Evolutionary conservation across 805 yeast species (phyloP), one percentile per base, ranked within the genome.

Genomic region (Suhomyces pyralidae): DNA sequence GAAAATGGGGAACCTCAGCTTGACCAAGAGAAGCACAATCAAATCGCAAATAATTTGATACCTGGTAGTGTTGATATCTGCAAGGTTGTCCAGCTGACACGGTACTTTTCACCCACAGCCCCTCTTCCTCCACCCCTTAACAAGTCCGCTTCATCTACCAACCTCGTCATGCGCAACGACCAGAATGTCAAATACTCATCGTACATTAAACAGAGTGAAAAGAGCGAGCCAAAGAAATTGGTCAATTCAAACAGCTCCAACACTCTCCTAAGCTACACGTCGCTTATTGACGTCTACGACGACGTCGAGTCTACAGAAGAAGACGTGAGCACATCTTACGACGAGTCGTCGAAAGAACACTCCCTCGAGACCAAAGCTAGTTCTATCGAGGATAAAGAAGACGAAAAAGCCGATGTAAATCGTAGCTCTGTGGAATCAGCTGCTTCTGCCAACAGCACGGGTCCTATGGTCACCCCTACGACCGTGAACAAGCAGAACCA

Each of bases 221-320:
- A 24, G 7, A n/a, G 40, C 9, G 32, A 28, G n/a, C 44, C 10
- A 20, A 53, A 48, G 47, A 53, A 46, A 46, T 44, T 60, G 26
- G 53, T 54, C 10, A 49, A 53, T 14, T 60, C 67, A 17, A 51
- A 32, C 7, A 67, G 70, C 47, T 52, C 62, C 34, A 61, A 58
- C 42, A 62, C 69, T 1, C 45, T 68, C 10, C 45, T 55, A 17
- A 68, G 70, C 40, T 64, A 67, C 53, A 48, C 64, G 2, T 67
- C 71, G 17, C 52, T 70, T 12, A 65, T 69, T 40, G 72, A 67
- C 25, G 58, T 62, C 7, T 70, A 70, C 54, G 72, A 67, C 19
- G 60, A 58, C 45, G 61, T 55, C 12, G 57, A 51, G 28, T 55
- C 54, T 8, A 40, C 48, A 7, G 48, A 49, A 26, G 45, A 26